Evolutionary conservation across 148 eudicot genomes (phyloP).

Genomic region (Arctostaphylos glauca): DNA sequence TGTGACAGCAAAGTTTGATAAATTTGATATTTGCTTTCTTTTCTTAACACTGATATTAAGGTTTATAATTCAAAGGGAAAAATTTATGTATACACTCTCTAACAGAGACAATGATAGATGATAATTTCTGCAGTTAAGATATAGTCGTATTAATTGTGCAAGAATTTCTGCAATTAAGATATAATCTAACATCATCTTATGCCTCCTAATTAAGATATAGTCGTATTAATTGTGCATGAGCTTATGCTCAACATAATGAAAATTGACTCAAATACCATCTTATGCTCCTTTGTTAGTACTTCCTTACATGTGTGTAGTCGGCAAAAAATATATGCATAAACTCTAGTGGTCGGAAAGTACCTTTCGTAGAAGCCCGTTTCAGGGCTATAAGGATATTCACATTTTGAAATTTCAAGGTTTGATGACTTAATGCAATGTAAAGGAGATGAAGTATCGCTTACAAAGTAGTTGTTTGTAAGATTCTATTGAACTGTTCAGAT

Average conservation of each 20-base stretch:
- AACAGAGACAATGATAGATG: background rate
- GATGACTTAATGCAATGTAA: background rate
- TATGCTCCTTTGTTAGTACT: background rate
- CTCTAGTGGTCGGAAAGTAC: background rate
- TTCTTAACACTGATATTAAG: background rate
- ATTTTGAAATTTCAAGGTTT: background rate
- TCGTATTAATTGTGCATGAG: background rate
- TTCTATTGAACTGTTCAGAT: background rate
- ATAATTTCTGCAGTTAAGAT: background rate
- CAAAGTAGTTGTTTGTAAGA: background rate
- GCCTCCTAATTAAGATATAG: background rate
- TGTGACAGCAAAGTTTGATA: background rate
- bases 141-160: background rate
- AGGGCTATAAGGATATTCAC: background rate
- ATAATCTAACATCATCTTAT: background rate
- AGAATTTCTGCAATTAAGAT: background rate
- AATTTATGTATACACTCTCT: background rate
- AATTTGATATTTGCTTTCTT: background rate
- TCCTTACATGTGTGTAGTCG: background rate
- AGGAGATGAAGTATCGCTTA: background rate
- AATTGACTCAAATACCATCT: background rate
- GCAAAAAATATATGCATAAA: background rate
- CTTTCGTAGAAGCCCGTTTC: background rate
- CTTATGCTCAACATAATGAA: background rate
- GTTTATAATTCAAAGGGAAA: background rate